These are phyloP conservation scores for Fragilaria crotonensis DNA, from an alignment of 108 stramenopile species.

Conservation along the genomic window DNA sequence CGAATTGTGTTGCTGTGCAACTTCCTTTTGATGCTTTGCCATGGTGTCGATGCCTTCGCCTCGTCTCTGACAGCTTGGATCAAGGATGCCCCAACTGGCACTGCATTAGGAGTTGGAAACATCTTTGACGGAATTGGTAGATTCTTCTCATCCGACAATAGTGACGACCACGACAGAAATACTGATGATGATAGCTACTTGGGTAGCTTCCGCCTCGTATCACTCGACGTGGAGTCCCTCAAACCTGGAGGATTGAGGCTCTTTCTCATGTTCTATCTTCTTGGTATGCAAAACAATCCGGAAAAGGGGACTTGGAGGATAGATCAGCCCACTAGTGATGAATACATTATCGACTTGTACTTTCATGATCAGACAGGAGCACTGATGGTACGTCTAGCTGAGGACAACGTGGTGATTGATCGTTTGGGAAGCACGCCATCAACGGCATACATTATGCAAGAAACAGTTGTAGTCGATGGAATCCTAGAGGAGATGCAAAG, in stretches of 20 bases:
- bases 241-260: constrained; percentile 65
- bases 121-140: constrained; percentile 5
- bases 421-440: constrained; percentile 62
- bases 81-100: no score
- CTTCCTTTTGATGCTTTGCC: no score
- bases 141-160: neutral
- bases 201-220: constrained; percentile 29
- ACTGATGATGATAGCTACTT: constrained; percentile 25
- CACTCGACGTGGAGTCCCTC: constrained; percentile 54
- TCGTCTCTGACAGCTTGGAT: no score
- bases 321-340: constrained; percentile 34
- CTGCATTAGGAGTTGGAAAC: constrained; percentile 1
- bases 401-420: constrained; percentile 41
- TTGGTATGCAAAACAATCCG: constrained; percentile 74
- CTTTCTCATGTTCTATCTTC: constrained; percentile 55
- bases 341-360: constrained; percentile 55
- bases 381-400: constrained; percentile 43
- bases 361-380: constrained; percentile 60
- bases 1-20: no score
- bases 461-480: constrained; percentile 60
- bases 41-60: no score
- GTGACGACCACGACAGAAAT: constrained; percentile 9
- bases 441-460: constrained; percentile 65
- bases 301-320: constrained; percentile 52
- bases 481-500: constrained; percentile 48